Percentiles rank a stretch among this genome's conserved stretches.
Evolutionary conservation across 1,284 basidiomycete species (phyloP).

Genomic region (Apiotrichum akiyoshidainum): DNA sequence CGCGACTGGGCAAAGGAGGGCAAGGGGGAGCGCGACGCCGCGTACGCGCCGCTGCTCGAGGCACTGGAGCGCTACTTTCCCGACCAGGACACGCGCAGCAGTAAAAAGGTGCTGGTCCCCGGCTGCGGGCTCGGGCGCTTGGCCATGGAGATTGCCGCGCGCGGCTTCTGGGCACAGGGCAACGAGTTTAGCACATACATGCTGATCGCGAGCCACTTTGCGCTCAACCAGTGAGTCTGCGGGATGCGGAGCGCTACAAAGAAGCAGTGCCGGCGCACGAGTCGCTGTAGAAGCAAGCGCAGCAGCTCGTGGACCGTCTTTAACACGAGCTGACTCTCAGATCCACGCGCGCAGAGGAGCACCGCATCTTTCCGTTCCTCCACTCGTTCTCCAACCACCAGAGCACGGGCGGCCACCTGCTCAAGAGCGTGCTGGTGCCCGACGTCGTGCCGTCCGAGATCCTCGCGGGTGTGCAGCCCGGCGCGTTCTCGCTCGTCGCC

Average conservation of each 20-base stretch:
- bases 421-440: conserved; percentile 69
- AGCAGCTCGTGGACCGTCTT: no score
- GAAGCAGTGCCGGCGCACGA: no score
- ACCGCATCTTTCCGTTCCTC: conserved; percentile 79
- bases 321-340: conserved; percentile 53
- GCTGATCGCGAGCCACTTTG: conserved; percentile 77
- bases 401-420: conserved; percentile 59
- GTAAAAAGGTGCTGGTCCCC: conserved; percentile 69
- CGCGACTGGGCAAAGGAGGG: conserved; percentile 86
- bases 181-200: conserved; percentile 95
- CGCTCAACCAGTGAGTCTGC: conserved; percentile 69
- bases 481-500: conserved; percentile 73
- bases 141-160: conserved; percentile 76
- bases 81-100: conserved; percentile 27
- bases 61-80: conserved; percentile 68
- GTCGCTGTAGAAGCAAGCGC: no score
- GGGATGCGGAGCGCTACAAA: no score
- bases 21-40: conserved; percentile 66
- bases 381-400: conserved; percentile 82
- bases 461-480: conserved; percentile 53
- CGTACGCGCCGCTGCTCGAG: conserved; percentile 74
- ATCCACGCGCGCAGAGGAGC: conserved; percentile 62
- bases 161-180: conserved; percentile 79
- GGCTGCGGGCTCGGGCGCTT: conserved; percentile 82
- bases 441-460: conserved; percentile 76